Percentiles rank a stretch among this genome's conserved stretches.
phyloP scores from a whole-genome alignment of 2,329 filamentous ascomycete species.

The Fusarium ambrosium region DNA sequence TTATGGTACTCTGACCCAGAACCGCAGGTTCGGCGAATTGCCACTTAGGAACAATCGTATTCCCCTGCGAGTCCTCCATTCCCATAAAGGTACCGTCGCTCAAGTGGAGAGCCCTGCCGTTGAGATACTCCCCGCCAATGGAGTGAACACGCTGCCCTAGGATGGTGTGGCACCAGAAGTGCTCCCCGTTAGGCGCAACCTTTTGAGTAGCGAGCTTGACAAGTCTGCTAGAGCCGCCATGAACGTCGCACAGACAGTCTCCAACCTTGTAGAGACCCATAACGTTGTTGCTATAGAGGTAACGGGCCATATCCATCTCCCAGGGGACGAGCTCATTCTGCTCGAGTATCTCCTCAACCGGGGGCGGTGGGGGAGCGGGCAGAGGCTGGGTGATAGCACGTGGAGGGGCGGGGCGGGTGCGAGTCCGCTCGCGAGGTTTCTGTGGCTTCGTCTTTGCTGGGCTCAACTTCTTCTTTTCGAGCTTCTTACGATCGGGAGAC shows the following conservation, averaged over 20 bases:
- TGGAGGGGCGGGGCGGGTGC: not conserved
- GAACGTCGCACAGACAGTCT: conserved; percentile 37
- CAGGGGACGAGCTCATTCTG: conserved; percentile 14
- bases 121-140: conserved; percentile 2
- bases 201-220: conserved; percentile 29
- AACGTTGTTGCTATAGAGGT: conserved; percentile 27
- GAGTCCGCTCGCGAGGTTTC: not conserved
- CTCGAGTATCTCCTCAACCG: conserved; percentile 9
- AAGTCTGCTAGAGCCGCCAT: conserved; percentile 16
- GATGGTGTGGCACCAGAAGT: conserved; percentile 30
- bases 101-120: conserved; percentile 20
- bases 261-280: conserved; percentile 43
- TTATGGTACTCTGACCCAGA: not conserved
- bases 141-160: not conserved
- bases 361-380: conserved; percentile 20
- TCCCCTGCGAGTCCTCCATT: conserved; percentile 19
- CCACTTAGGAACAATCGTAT: conserved; percentile 22
- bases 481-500: not conserved
- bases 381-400: not conserved
- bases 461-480: not conserved
- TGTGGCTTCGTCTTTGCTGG: not conserved
- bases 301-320: conserved; percentile 35
- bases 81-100: conserved; percentile 23
- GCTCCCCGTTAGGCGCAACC: not conserved
- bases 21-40: conserved; percentile 15